These are phyloP conservation scores for Penicillium psychrosexuale DNA, from an alignment of 2,329 filamentous ascomycete genomes.

Conservation along the genomic window DNA sequence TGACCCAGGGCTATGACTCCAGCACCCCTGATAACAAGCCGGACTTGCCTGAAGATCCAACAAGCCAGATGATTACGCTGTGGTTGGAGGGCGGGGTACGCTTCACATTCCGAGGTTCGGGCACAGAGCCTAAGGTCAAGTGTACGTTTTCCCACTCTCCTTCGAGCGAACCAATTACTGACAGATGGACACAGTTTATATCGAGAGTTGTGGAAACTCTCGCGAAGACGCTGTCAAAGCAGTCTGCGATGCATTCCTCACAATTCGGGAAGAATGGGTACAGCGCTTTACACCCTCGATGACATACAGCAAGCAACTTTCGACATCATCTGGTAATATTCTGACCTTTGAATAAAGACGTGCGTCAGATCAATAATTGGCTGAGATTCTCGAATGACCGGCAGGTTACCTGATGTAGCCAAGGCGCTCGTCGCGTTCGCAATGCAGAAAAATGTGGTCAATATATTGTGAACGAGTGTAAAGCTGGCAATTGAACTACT, in stretches of 20 bases:
- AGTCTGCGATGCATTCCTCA: conserved; percentile 37
- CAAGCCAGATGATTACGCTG: conserved; percentile 62
- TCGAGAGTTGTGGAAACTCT: conserved; percentile 41
- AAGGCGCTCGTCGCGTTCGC: no score
- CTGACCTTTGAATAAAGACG: conserved; percentile 22
- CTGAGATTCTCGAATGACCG: no score
- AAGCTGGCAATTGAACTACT: no score
- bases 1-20: conserved; percentile 61
- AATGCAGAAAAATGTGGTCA: no score
- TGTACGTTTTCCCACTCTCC: conserved; percentile 34
- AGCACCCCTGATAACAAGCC: conserved; percentile 52
- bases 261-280: conserved; percentile 41
- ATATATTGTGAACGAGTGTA: no score
- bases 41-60: conserved; percentile 54
- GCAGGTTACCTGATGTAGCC: no score
- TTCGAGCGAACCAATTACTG: background rate
- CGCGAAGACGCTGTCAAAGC: conserved; percentile 35
- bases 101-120: conserved; percentile 60
- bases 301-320: conserved; percentile 34
- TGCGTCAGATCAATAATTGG: background rate
- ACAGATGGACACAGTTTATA: conserved; percentile 33
- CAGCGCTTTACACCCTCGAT: conserved; percentile 38
- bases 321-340: conserved; percentile 40
- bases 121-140: conserved; percentile 67
- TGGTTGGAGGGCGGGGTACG: conserved; percentile 55